phyloP scores from a whole-genome alignment of 179 eudicot species.

The Corrigiola litoralis region DNA sequence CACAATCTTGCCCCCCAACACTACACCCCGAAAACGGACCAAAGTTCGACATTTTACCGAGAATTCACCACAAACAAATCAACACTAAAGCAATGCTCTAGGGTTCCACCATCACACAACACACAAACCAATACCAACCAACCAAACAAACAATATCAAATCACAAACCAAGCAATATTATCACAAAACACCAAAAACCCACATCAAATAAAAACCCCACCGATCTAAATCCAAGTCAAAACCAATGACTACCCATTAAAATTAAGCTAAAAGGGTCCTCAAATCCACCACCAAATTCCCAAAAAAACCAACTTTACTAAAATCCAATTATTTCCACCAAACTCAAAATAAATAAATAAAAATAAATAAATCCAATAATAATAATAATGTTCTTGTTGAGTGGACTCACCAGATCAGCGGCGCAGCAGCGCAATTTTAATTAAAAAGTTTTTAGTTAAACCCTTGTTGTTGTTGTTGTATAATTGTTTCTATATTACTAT shows the following conservation, averaged over 20 bases:
- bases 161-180: no score
- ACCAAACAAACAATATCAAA: not conserved
- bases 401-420: not conserved
- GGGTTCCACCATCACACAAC: not conserved
- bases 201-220: not conserved
- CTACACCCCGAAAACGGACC: not conserved
- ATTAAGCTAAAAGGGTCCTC: not conserved
- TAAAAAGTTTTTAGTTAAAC: no score
- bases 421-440: not conserved
- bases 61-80: not conserved
- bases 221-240: not conserved
- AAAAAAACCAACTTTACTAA: not conserved
- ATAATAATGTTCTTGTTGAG: not conserved
- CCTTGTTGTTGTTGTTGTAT: no score
- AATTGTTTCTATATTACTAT: no score
- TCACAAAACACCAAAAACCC: not conserved
- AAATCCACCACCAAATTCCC: not conserved
- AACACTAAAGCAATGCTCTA: not conserved
- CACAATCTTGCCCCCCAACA: no score
- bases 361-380: not conserved
- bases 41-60: not conserved
- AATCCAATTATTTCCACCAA: not conserved
- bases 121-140: not conserved
- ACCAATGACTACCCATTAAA: not conserved
- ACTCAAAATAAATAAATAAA: not conserved